These are phyloP conservation scores for Tolypocladium album DNA, from an alignment of 2,329 filamentous ascomycete species.

Conservation along the genomic window DNA sequence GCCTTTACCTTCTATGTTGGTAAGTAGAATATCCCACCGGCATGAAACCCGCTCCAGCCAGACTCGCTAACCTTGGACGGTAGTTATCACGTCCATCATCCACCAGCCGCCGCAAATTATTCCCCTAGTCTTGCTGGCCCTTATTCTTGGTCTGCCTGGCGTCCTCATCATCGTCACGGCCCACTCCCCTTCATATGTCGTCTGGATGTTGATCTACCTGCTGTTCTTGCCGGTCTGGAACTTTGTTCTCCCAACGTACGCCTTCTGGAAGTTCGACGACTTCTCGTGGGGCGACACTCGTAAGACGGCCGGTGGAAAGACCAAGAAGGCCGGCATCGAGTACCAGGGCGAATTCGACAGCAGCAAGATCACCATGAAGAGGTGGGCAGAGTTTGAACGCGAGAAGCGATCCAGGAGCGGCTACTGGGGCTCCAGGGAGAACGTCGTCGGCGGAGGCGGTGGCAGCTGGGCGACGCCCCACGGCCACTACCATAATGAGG, in stretches of 20 bases:
- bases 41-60: not conserved
- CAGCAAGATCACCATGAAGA: slow-evolving; percentile 98
- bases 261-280: slow-evolving; percentile 99
- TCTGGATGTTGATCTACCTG: slow-evolving; percentile 97
- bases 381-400: slow-evolving; percentile 92
- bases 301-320: slow-evolving; percentile 85
- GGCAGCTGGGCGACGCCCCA: slow-evolving; percentile 32
- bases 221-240: slow-evolving; percentile 94
- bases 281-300: slow-evolving; percentile 98
- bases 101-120: slow-evolving; percentile 71
- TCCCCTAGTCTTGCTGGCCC: slow-evolving; percentile 73
- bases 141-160: slow-evolving; percentile 90
- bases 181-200: slow-evolving; percentile 81
- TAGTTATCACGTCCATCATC: slow-evolving; percentile 80
- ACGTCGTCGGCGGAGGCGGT: slow-evolving; percentile 27
- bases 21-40: slow-evolving; percentile 36
- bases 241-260: slow-evolving; percentile 85
- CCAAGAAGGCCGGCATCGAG: slow-evolving; percentile 76
- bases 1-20: slow-evolving; percentile 93
- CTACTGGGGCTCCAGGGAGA: slow-evolving; percentile 44
- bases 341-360: slow-evolving; percentile 95
- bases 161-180: slow-evolving; percentile 88
- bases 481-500: slow-evolving; percentile 39
- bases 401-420: slow-evolving; percentile 40
- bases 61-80: slow-evolving; percentile 2